Evolutionary conservation across 2,329 filamentous ascomycete genomes (phyloP).

Genomic region (Fusarium nurragi): DNA sequence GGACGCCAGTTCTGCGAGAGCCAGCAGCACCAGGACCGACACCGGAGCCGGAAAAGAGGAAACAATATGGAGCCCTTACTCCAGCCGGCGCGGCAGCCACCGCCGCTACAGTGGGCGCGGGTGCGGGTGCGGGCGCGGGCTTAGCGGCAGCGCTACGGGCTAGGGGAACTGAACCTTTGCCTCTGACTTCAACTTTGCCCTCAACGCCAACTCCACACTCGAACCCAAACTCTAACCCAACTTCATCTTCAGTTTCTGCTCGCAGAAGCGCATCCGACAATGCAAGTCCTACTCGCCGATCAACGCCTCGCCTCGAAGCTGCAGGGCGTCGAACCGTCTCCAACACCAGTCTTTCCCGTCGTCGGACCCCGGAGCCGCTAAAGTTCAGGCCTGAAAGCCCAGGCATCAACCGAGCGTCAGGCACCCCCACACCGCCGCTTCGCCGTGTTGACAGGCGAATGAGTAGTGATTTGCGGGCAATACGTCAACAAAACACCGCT

Average conservation of each 20-base stretch:
- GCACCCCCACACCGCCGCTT: slow-evolving; percentile 71
- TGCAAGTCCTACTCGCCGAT: slow-evolving; percentile 31
- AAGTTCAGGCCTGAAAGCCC: slow-evolving; percentile 71
- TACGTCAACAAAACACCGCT: slow-evolving; percentile 51
- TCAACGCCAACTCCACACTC: slow-evolving; percentile 27
- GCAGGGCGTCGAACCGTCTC: slow-evolving; percentile 57
- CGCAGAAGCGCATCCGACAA: slow-evolving; percentile 53
- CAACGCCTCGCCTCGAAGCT: slow-evolving; percentile 39
- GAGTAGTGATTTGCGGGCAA: slow-evolving; percentile 75
- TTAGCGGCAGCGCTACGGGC: slow-evolving; percentile 31
- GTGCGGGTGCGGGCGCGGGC: slow-evolving; percentile 24
- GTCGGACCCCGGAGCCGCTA: slow-evolving; percentile 63
- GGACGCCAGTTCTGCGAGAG: slow-evolving; percentile 54
- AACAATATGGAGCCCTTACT: slow-evolving; percentile 46
- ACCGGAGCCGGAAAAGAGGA: slow-evolving; percentile 58
- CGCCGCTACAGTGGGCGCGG: slow-evolving; percentile 25
- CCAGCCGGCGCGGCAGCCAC: slow-evolving; percentile 22
- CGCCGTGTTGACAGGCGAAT: slow-evolving; percentile 73
- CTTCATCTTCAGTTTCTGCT: slow-evolving; percentile 11
- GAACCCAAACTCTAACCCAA: slow-evolving; percentile 19
- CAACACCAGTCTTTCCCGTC: slow-evolving; percentile 63
- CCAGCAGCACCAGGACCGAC: slow-evolving; percentile 50
- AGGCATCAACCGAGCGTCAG: slow-evolving; percentile 55
- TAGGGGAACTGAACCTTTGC: slow-evolving; percentile 10
- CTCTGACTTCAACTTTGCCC: slow-evolving; percentile 23